Percentiles rank a stretch among this genome's conserved stretches.
phyloP scores from a whole-genome alignment of 441 rosid species.

The Erodium moschatum region DNA sequence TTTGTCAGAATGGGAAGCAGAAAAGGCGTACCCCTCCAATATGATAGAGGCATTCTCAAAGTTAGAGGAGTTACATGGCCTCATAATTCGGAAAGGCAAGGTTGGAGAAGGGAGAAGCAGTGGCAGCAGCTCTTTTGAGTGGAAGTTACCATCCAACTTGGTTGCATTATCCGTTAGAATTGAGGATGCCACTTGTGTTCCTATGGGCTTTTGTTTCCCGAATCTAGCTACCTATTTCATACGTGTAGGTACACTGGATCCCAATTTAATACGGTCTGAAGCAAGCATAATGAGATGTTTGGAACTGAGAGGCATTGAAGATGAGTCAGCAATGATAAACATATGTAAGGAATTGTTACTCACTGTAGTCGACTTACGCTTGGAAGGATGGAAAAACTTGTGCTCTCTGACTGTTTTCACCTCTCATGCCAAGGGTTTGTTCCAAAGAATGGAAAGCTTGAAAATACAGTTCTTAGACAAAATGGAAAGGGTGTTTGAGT shows the following conservation, averaged over 20 bases:
- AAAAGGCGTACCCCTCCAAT: neutral
- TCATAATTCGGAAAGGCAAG: neutral
- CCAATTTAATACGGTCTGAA: too few species aligned
- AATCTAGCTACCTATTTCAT: neutral
- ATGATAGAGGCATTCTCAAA: neutral
- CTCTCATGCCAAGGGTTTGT: neutral
- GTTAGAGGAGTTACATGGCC: neutral
- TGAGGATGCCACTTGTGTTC: neutral
- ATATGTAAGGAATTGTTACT: neutral
- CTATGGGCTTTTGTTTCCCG: neutral
- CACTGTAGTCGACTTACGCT: neutral
- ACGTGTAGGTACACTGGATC: too few species aligned
- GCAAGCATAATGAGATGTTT: neutral
- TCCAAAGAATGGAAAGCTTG: neutral
- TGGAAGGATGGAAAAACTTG: neutral
- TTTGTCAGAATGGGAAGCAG: neutral
- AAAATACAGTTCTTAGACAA: neutral
- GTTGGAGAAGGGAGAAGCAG: too few species aligned
- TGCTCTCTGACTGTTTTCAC: neutral
- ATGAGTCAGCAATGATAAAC: neutral
- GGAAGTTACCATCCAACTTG: neutral
- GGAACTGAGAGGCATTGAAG: neutral
- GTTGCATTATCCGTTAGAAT: neutral
- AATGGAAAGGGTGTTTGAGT: constrained; percentile 1
- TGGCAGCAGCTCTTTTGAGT: neutral